Percentiles rank a stretch among this genome's conserved stretches.
These are phyloP conservation scores for Penicillium soppii DNA, from an alignment of 495 filamentous ascomycete species.

Conservation along the genomic window DNA sequence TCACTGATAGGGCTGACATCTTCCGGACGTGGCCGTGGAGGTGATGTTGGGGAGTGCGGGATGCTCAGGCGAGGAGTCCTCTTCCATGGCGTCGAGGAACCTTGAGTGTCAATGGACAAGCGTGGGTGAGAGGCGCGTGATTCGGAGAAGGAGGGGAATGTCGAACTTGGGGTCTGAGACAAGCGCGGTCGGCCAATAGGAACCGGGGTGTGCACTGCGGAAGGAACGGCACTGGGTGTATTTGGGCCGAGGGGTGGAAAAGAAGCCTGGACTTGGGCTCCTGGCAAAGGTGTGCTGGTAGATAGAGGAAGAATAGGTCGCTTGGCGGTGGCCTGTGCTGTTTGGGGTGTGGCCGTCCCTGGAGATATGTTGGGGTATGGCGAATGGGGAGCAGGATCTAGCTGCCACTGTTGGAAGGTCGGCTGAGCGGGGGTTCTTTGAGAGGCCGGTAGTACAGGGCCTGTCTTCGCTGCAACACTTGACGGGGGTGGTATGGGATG, in stretches of 20 bases:
- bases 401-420: conserved; percentile 45
- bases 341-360: conserved; percentile 9
- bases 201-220: conserved; percentile 24
- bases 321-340: conserved; percentile 14
- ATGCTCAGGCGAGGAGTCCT: conserved; percentile 37
- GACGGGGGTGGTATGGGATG: conserved; percentile 16
- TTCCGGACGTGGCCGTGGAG: conserved; percentile 45
- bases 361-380: conserved; percentile 34
- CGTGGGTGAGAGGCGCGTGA: conserved; percentile 31
- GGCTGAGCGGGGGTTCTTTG: conserved; percentile 30
- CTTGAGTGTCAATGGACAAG: conserved; percentile 44
- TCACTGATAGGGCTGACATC: conserved; percentile 58
- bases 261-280: conserved; percentile 5
- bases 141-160: conserved; percentile 26
- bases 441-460: conserved; percentile 9
- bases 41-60: conserved; percentile 43
- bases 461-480: conserved; percentile 17
- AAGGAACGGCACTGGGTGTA: conserved; percentile 27
- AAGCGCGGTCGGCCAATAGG: conserved; percentile 20
- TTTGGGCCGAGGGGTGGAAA: conserved; percentile 25
- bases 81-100: conserved; percentile 53
- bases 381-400: conserved; percentile 38
- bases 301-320: conserved; percentile 19
- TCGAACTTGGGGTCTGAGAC: conserved; percentile 31
- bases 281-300: conserved; percentile 2